Percentiles rank a stretch among this genome's conserved stretches.
These are phyloP conservation scores for Brasilioporus rufonigricans DNA, from an alignment of 768 basidiomycete genomes.

Conservation along the genomic window DNA sequence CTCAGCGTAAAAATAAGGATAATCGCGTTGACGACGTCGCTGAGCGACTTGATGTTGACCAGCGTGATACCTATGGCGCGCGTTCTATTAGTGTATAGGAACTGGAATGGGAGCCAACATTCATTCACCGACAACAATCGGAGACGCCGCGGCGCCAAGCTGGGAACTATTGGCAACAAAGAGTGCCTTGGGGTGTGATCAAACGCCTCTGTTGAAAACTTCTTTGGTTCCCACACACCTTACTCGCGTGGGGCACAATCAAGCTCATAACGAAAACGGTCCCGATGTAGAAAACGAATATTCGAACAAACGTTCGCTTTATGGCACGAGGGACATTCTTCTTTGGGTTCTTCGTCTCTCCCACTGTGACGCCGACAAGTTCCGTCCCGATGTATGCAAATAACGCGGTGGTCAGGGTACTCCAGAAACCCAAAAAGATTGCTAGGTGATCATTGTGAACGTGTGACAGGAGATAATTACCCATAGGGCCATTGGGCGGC, in stretches of 20 bases:
- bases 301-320: constrained; percentile 59
- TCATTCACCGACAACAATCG: constrained; percentile 57
- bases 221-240: constrained; percentile 38
- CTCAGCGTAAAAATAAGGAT: constrained; percentile 66
- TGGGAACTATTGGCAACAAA: constrained; percentile 40
- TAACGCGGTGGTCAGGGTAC: constrained; percentile 65
- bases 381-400: constrained; percentile 79
- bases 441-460: constrained; percentile 49
- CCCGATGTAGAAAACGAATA: constrained; percentile 63
- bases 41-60: constrained; percentile 56
- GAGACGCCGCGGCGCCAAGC: constrained; percentile 56
- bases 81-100: background rate
- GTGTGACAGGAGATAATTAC: constrained; percentile 45
- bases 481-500: constrained; percentile 57
- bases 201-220: constrained; percentile 6
- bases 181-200: constrained; percentile 14
- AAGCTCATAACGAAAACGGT: constrained; percentile 72
- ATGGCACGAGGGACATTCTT: constrained; percentile 75
- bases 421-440: constrained; percentile 72
- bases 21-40: constrained; percentile 51
- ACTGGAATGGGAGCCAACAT: constrained; percentile 24
- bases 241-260: constrained; percentile 60
- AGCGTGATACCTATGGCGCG: constrained; percentile 10
- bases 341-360: constrained; percentile 62
- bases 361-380: constrained; percentile 64